A percentile compares a stretch with the other conserved stretches of the same genome.
phyloP scores from a whole-genome alignment of 148 eudicot species.

The Nyssa sinensis region DNA sequence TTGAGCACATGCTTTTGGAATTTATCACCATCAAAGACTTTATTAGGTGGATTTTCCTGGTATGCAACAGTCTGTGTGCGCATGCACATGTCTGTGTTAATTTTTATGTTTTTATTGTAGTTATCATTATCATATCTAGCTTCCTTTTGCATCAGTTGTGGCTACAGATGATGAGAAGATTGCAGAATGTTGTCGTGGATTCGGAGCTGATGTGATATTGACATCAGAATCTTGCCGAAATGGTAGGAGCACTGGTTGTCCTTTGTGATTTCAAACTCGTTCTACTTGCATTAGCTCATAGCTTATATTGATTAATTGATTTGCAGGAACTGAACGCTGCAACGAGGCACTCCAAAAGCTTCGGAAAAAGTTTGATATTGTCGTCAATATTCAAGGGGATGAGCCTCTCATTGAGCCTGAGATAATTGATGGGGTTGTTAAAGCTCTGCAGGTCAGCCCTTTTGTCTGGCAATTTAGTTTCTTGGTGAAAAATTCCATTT shows the following conservation, averaged over 20 bases:
- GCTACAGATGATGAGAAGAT: slow-evolving; percentile 97
- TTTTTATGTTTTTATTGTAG: no score
- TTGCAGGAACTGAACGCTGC: slow-evolving; percentile 85
- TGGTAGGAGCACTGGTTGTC: slow-evolving; percentile 46
- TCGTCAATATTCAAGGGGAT: slow-evolving; percentile 97
- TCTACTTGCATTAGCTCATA: neutral
- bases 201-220: slow-evolving; percentile 97
- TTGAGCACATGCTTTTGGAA: neutral
- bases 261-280: slow-evolving; percentile 4
- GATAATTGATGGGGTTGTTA: slow-evolving; percentile 91
- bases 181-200: slow-evolving; percentile 87
- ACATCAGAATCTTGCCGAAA: slow-evolving; percentile 91
- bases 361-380: slow-evolving; percentile 77
- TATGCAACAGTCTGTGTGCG: neutral
- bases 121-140: slow-evolving; percentile 3
- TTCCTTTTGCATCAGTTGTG: slow-evolving; percentile 59
- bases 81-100: no score
- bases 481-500: no score
- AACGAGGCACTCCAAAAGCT: slow-evolving; percentile 92
- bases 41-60: neutral
- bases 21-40: neutral
- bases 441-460: slow-evolving; percentile 89
- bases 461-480: no score
- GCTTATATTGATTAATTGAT: no score
- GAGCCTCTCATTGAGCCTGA: slow-evolving; percentile 96